Evolutionary conservation across 352 stramenopile species (phyloP).

Genomic region (Phytopythium chamaehyphon): DNA sequence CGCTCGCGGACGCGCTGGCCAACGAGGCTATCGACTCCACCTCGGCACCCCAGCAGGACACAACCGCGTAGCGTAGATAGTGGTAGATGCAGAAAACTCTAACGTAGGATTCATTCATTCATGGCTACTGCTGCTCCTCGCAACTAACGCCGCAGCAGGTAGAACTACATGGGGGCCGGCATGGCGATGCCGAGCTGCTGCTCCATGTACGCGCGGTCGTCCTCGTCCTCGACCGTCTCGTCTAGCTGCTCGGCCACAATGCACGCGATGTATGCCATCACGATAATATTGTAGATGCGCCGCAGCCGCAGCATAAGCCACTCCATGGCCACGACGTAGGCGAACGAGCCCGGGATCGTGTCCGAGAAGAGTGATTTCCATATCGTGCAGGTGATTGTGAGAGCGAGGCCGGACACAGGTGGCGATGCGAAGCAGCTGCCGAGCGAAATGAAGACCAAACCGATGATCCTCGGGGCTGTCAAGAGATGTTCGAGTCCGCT

Average conservation of each 20-base stretch:
- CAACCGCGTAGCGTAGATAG: neutral
- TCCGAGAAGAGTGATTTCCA: constrained; percentile 40
- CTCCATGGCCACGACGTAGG: constrained; percentile 40
- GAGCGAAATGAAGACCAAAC: constrained; percentile 37
- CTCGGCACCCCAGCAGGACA: neutral
- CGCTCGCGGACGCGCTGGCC: constrained; percentile 50
- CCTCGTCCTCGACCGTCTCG: constrained; percentile 66
- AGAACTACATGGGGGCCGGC: constrained; percentile 1
- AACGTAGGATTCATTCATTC: neutral
- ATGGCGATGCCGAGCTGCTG: constrained; percentile 29
- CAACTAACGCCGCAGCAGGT: neutral
- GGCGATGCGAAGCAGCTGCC: constrained; percentile 52
- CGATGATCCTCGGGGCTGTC: constrained; percentile 33
- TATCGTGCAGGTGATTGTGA: constrained; percentile 57
- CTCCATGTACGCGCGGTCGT: constrained; percentile 44
- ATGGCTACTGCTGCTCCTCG: neutral
- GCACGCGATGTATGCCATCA: constrained; percentile 57
- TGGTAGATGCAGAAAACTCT: neutral
- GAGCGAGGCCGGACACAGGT: constrained; percentile 20
- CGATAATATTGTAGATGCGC: constrained; percentile 57
- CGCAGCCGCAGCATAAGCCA: constrained; percentile 54
- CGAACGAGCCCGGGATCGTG: constrained; percentile 34
- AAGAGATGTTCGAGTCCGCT: constrained; percentile 34
- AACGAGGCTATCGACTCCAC: constrained; percentile 59
- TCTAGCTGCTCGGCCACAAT: constrained; percentile 70